Evolutionary conservation across 192 early-diverging fungal species (phyloP), one percentile per base, ranked within the genome.

Genomic region (Phycomyces nitens): DNA sequence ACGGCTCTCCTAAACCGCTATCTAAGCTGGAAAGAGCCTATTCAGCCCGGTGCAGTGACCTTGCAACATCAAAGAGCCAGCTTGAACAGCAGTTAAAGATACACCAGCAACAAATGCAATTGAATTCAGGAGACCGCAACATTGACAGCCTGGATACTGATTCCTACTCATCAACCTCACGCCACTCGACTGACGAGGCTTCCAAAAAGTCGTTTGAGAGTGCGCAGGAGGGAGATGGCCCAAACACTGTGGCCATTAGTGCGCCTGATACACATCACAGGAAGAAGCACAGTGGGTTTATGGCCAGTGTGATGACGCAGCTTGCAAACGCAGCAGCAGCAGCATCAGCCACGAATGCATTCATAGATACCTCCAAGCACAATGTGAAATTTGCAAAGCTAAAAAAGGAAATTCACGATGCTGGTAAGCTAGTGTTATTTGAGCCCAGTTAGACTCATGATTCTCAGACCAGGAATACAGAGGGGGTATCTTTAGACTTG

Each of bases 321-420:
- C 29, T 34, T 11, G 44, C 44, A n/a, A 18, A 14, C 44, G 44
- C 56, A 15, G 61, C 62, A 52, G 42, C 67, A 27, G 53, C 61
- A 8, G 60, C 52, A 20, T 58, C 57, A 18, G 65, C 60, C 8
- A 41, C 51, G 2, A 34, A 60, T 11, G 41, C 62, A 23, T 26
- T 52, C 15, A 23, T 56, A n/a, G 74, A 76, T 51, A 44, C 62
- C 11, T 59, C 50, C 20, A 71, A 71, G 39, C 74, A 70, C 34
- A 76, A 63, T 55, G 57, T 56, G 1, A 66, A 61, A 58, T 60
- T 60, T 38, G 74, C 74, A 53, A 76, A 76, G 56, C 43, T 62
- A 21, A 76, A 76, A 50, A 76, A 76, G 34, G 74, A 76, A 40
- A 71, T 76, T n/a, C 55, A 51, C 10, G 74, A 76, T 20, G 47